Evolutionary conservation across 345 rosid species (phyloP), one percentile per base, ranked within the genome.

Genomic region (Hibiscus syriacus): DNA sequence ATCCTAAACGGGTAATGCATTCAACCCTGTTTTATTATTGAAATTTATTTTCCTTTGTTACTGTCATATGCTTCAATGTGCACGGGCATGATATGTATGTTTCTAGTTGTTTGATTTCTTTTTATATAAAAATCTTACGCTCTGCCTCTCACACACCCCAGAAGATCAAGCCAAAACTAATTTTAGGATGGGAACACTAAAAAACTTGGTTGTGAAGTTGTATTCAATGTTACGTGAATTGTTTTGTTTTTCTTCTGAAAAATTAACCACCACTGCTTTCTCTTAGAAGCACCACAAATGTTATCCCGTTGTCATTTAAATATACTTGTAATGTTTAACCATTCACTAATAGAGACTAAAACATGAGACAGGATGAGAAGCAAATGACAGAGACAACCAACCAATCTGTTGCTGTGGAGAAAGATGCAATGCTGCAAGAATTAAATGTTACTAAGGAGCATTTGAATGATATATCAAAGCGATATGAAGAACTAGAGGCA

Each of bases 401-500:
- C 75, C 80, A 66, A 66, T 71, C 86, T 55, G 55, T 66, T 63
- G 49, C 67, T 57, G 72, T 76, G 50, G 85, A 79, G 71, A 82
- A 70, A 68, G 79, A 81, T 56, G 63, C 29, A 60, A 70, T 79
- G 70, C 64, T 79, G 52, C 73, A 76, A 78, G 97, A 92, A 79
- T 68, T 87, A 86, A 87, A 90, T 75, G 77, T 82, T 63, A 78
- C 87, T 20, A 88, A 84, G 68, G 85, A 87, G 76, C 89, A 83
- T 72, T 84, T 88, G 63, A 81, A 85, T 65, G 71, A 73, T 77
- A 81, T 90, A 67, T 81, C 90, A 49, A 86, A 76, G 76, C 82
- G 64, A 71, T 90, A 87, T 67, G 86, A 82, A 73, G 96, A 87
- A 77, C 77, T 92, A 50, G 99, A 95, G 79, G 84, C 83, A 71